Evolutionary conservation across 441 rosid species (phyloP), one percentile per base, ranked within the genome.

Genomic region (Erysimum cheiri): DNA sequence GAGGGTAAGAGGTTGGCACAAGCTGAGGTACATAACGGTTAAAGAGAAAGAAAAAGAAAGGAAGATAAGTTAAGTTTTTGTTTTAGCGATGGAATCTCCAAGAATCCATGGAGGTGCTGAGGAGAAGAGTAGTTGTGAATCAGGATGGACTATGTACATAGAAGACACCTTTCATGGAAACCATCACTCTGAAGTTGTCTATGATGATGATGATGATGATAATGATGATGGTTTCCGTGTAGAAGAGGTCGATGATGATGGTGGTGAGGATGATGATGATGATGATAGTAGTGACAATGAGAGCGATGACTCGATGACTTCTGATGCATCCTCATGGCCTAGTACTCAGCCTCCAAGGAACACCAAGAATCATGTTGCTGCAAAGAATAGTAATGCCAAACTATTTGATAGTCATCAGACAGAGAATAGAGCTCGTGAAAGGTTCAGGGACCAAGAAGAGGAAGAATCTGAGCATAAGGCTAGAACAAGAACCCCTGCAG

Each of bases 121-220:
- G 52, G 88, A 58, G 56, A 87, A 85, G 80, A 77, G 82, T 70
- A 81, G 88, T 71, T 81, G 82, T 65, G 96, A 86, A 73, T 89
- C 97, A 60, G 93, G 97, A 7, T 91, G 97, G 97, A 91, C 97
- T 56, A 82, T 82, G 78, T 91, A 91, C 67, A 82, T 91, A 61
- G 92, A 82, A 28, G 78, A 70, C 52, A 81, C 73, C 6, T 76
- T 75, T 12, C 74, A 73, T 31, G 71, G 64, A 50, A 60, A 56
- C 36, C 44, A 60, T 65, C 72, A 55, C 24, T 70, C 71, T 43
- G 54, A 64, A 48, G 64, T 73, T 60, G 77, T 66, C 55, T 61
- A 68, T 31, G 47, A 74, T 41, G 74, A 69, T 47, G 74, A 67
- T 15, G 77, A 52, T 22, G 74, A 73, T 31, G 43, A 43, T 32